Evolutionary conservation across 257 asterid species (phyloP).

Genomic region (Knoxia roxburghii): DNA sequence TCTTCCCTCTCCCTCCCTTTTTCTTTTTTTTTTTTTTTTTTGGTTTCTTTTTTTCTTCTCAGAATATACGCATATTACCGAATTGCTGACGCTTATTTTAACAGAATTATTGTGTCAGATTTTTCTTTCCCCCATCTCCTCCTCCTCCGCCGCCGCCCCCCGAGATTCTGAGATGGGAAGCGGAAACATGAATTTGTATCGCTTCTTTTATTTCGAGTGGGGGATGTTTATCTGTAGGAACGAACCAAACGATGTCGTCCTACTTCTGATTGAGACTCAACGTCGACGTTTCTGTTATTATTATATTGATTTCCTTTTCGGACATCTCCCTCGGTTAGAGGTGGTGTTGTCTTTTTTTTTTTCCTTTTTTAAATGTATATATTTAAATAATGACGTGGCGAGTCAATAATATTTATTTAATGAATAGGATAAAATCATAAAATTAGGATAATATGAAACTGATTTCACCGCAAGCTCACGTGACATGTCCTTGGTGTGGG

Average conservation of each 20-base stretch:
- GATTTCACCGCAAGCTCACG: not conserved
- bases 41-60: too few relatives aligned
- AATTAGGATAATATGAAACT: not conserved
- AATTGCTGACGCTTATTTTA: not conserved
- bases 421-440: not conserved
- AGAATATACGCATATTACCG: not conserved
- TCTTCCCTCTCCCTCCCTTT: not conserved
- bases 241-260: not conserved
- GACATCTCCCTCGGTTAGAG: constrained; percentile 7
- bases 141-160: constrained; percentile 11
- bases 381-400: too few relatives aligned
- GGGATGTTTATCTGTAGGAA: too few relatives aligned
- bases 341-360: not conserved
- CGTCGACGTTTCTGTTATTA: not conserved
- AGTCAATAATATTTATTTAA: not conserved
- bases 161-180: constrained; percentile 8
- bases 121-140: not conserved
- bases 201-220: not conserved
- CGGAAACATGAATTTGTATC: constrained; percentile 13
- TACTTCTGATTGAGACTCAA: not conserved
- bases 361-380: not conserved
- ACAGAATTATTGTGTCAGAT: too few relatives aligned
- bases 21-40: not conserved
- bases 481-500: constrained; percentile 3
- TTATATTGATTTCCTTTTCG: not conserved